Evolutionary conservation across 2,329 filamentous ascomycete genomes (phyloP), one percentile per base, ranked within the genome.

Genomic region (Talaromyces islandicus): DNA sequence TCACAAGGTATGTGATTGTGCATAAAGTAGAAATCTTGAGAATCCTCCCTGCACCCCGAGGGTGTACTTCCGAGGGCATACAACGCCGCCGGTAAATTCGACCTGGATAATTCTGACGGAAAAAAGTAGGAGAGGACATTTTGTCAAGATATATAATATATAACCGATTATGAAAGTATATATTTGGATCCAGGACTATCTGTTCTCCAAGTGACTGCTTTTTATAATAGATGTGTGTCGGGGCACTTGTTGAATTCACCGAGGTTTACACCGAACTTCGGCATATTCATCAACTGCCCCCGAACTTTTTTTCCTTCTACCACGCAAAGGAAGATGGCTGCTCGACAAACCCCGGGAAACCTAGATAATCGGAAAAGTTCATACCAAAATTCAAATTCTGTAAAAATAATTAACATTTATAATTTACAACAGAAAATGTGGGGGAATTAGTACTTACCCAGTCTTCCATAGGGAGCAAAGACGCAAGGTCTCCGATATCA

Each of bases 391-490:
- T 30, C 21, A 24, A 29, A 21, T 48, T n/a, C 54, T 56, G 25
- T 21, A 21, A 29, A 52, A 0, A 4, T 52, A 29, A n/a, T 52
- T 29, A 29, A 11, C 30, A 17, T 19, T 2, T 1, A 50, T 17
- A 25, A 38, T 38, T n/a, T n/a, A 7, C 35, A 4, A n/a, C 5
- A 38, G 17, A 17, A 38, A 38, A 38, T n/a, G 17, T 12, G 6
- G 21, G 12, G 32, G 21, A 54, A 21, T 1, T n/a, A 27, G 3
- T 12, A 56, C 58, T 30, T 41, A 60, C 58, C 58, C 53, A 52
- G 19, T 52, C 46, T 24, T 52, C 53, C 3, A 29, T 51, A 52
- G 58, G 21, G 46, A 60, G 51, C n/a, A 60, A 60, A 3, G n/a
- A 29, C 14, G 59, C 35, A 21, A 54, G 32, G 12, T 57, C 50